phyloP scores from a whole-genome alignment of 169 alveolate species.

The Eimeria nieschulzi region DNA sequence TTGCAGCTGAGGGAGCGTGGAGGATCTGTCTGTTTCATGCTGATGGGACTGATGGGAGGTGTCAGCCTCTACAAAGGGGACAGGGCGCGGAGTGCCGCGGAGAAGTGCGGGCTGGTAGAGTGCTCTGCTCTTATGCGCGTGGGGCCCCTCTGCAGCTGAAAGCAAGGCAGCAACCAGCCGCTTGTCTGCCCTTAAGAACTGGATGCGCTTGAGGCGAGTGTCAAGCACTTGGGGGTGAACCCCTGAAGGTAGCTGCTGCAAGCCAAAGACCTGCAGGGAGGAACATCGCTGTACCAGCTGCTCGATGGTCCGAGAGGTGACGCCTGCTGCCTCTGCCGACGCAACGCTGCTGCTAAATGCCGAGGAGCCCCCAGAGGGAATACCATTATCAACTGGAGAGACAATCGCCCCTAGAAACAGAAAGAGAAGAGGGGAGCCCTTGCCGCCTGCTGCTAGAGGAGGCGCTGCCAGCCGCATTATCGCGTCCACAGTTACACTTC shows the following conservation, averaged over 20 bases:
- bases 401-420: conserved; percentile 12
- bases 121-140: background rate
- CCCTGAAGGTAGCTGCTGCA: conserved; percentile 3
- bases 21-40: background rate
- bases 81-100: background rate
- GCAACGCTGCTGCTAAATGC: background rate
- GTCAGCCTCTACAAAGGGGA: background rate
- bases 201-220: conserved; percentile 2
- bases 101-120: background rate
- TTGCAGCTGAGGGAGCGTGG: no score
- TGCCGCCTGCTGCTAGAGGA: background rate
- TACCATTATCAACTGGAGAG: background rate
- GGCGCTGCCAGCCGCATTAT: conserved; percentile 1
- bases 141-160: background rate
- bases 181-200: background rate
- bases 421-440: background rate
- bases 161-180: background rate
- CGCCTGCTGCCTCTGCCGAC: background rate
- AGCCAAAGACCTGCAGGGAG: background rate
- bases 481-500: conserved; percentile 6
- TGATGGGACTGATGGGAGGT: background rate
- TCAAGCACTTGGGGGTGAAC: conserved; percentile 2
- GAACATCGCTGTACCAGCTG: conserved; percentile 1
- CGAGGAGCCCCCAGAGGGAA: background rate
- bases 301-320: background rate